Evolutionary conservation across 2,329 filamentous ascomycete species (phyloP).

Genomic region (Lomentospora prolificans): DNA sequence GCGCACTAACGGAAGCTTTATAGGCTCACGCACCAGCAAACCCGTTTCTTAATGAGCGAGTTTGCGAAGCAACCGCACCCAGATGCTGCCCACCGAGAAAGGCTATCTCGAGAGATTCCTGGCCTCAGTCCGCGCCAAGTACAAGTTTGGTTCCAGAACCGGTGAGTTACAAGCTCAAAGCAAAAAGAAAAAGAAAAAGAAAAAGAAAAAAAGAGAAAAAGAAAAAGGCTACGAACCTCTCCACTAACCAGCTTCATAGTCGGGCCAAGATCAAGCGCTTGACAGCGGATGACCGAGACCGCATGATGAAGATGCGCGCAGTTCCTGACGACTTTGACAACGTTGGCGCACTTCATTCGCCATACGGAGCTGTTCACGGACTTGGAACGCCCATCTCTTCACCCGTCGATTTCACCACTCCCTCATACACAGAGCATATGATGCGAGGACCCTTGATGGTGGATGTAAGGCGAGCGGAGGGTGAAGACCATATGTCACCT

Average conservation of each 20-base stretch:
- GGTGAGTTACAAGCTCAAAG: conserved; percentile 43
- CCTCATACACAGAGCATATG: conserved; percentile 49
- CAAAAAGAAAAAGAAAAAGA: too few relatives aligned
- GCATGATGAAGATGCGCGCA: conserved; percentile 63
- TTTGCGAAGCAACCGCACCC: conserved; percentile 92
- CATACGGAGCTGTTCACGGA: conserved; percentile 51
- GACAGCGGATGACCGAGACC: conserved; percentile 59
- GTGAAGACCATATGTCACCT: conserved; percentile 57
- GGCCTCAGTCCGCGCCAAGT: conserved; percentile 87
- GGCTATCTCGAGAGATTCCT: conserved; percentile 80
- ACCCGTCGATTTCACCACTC: conserved; percentile 35
- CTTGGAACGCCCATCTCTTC: conserved; percentile 38
- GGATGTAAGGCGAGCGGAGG: conserved; percentile 54
- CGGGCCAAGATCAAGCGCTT: conserved; percentile 64
- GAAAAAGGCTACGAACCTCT: too few relatives aligned
- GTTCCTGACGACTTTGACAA: conserved; percentile 64
- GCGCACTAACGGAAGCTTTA: background rate
- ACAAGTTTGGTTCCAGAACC: conserved; percentile 97
- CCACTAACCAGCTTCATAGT: conserved; percentile 26
- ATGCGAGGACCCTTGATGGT: conserved; percentile 55
- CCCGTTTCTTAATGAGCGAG: conserved; percentile 94
- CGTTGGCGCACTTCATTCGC: conserved; percentile 57
- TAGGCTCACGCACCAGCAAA: conserved; percentile 91
- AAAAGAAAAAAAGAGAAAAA: too few relatives aligned
- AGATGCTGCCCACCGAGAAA: conserved; percentile 80